Base-by-base conservation (phyloP, 768 basidiomycete genomes). In the Candolleomyces eurysporus region DNA sequence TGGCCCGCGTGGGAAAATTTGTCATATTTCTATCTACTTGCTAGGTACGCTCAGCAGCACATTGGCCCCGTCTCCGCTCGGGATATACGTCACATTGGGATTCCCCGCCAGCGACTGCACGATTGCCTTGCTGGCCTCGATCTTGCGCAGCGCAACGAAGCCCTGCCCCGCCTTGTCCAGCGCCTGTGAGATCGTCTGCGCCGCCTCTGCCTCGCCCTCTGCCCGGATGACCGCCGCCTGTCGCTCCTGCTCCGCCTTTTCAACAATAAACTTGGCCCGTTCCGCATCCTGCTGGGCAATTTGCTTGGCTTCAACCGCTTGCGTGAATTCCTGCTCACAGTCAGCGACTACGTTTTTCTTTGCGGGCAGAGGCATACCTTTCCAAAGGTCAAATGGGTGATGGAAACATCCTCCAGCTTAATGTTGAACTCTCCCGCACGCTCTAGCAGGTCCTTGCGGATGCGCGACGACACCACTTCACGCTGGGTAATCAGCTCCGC, bases 201-300 rank as follows among this genome's bases (percentile, higher is more conserved):
- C 97, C 5, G 97, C 97, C 76, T 98, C 96, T 2, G 96, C 97
- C 79, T 99, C 96, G 57, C 97, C 97, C 74, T 99, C 96, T 0
- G 97, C 97, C 50, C 97, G 87, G 60, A 99, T 98, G 61, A 99
- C 96, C 1, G 95, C 91, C 0, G 97, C 97, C 80, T 98, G 96
- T 63, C 96, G 88, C 74, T 99, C 97, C 89, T 99, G 97, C 72
- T 98, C 97, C 31, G 97, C 96, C 84, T 97, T 98, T 79, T 99
- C 97, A 64, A 99, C 97, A 65, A 98, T 92, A 75, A 98, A 99
- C 76, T 98, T 98, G 60, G 97, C 97, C 39, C 97, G 88, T 78
- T 99, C 97, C 64, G 97, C 97, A 77, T 98, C 96, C 84, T 99
- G 97, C 74, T 99, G 97, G 10, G 97, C 97, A 73, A 99, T 98